Conservation (phyloP, 176 grass and related monocot genomes). For the Ensete ventricosum region DNA sequence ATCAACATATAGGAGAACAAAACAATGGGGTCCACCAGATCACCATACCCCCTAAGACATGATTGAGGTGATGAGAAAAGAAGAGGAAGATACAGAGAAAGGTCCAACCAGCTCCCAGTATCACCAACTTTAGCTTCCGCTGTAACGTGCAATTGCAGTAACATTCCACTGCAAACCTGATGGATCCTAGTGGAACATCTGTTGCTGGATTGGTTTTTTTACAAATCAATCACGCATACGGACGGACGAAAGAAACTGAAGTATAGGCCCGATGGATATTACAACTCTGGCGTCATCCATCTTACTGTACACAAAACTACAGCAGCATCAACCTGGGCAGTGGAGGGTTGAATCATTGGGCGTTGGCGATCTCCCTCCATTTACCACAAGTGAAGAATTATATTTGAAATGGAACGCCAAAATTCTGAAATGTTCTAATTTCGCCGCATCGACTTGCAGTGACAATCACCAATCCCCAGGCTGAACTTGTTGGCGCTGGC, state of each 20-base stretch:
- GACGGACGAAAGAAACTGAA: not conserved
- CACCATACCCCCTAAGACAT: not conserved
- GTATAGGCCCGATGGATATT: not conserved
- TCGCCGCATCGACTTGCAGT: slow-evolving; percentile 66
- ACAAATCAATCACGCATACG: not conserved
- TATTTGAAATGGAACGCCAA: slow-evolving; percentile 74
- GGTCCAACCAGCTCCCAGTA: not conserved
- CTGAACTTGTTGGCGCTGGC: slow-evolving; percentile 43
- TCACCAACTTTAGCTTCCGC: not conserved
- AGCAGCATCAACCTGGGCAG: not conserved
- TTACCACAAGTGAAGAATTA: slow-evolving; percentile 16
- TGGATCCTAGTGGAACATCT: not conserved
- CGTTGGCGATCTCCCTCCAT: not conserved
- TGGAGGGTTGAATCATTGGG: not conserved
- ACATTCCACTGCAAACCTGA: not conserved
- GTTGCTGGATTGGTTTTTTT: too few species aligned
- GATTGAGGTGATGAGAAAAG: not conserved
- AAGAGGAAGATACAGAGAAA: not conserved
- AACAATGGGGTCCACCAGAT: not conserved
- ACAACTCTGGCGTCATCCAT: not conserved
- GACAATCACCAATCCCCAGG: slow-evolving; percentile 76
- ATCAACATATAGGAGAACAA: slow-evolving; percentile 5
- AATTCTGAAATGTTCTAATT: slow-evolving; percentile 94
- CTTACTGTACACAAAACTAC: not conserved
- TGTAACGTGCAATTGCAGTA: not conserved